Base-by-base conservation (phyloP, 805 yeast species). In the Hanseniaspora lindneri region DNA sequence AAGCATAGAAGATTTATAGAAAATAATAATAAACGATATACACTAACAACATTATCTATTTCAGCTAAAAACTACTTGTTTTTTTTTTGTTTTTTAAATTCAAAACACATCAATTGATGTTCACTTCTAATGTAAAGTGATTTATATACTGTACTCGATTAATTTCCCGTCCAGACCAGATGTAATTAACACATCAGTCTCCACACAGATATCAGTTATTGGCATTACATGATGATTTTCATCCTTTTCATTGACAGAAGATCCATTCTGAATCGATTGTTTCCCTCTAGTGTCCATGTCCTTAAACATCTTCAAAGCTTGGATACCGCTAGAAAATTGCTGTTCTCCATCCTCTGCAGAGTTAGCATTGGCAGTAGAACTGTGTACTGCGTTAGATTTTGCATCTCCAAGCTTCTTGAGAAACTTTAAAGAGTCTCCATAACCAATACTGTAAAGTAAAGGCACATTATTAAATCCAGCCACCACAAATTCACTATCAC, bases 391-490 rank as follows among this genome's bases (percentile, higher is more conserved):
- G 8, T 8, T 8, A 9, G 11, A 27, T 27, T 11, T 13, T 10
- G 30, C 29, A 8, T 28, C 25, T 39, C 58, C 87, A 61, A 79
- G 70, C 35, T 77, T 74, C 61, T 66, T 71, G 54, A 72, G 67
- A 62, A 63, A 76, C 52, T 61, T 69, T 83, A 69, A 68, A 58
- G 95, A 94, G 47, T 76, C 76, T 24, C 65, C 54, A 51, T 73
- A 77, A 54, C 70, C 67, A 37, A 94, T 95, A 57, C 76, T 73
- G 61, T 83, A 89, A 34, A 86, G 80, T 44, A 88, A 77, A 46
- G 96, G 94, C 65, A 84, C 85, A 66, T 94, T 83, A 63, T 85
- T 87, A 67, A 81, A 87, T 42, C 99, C 99, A 3, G 88, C 97
- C 33, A 83, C 92, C 48, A 87, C 72, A 42, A 88, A 67, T 58